Percentiles rank a stretch among this genome's conserved stretches.
These are phyloP conservation scores for Pisolithus tinctorius DNA, from an alignment of 768 basidiomycete genomes.

Conservation along the genomic window DNA sequence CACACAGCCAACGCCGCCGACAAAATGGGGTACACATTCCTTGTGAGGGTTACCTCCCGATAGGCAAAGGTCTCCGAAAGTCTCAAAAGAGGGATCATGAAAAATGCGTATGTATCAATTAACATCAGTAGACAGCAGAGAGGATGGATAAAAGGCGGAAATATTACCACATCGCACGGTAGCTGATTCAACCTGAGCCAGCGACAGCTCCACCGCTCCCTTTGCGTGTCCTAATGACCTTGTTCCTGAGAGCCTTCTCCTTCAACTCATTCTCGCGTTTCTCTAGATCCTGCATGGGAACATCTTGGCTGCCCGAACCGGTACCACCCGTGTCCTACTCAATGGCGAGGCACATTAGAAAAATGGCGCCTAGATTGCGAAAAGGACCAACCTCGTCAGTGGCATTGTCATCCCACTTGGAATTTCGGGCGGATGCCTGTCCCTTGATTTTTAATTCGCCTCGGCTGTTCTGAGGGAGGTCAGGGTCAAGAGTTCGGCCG, in stretches of 20 bases:
- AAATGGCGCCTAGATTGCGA: neutral
- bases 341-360: slow-evolving; percentile 9
- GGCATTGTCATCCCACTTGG: slow-evolving; percentile 46
- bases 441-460: slow-evolving; percentile 74
- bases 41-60: neutral
- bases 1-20: neutral
- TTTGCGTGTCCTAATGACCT: slow-evolving; percentile 70
- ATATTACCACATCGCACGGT: slow-evolving; percentile 13
- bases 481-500: slow-evolving; percentile 19
- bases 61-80: neutral
- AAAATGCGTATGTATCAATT: neutral
- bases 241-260: slow-evolving; percentile 75
- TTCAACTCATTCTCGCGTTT: slow-evolving; percentile 74
- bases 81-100: neutral
- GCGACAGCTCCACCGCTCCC: slow-evolving; percentile 23
- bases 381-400: slow-evolving; percentile 15
- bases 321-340: slow-evolving; percentile 15
- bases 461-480: slow-evolving; percentile 25
- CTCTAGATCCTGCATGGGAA: slow-evolving; percentile 44
- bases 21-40: neutral
- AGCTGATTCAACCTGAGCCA: slow-evolving; percentile 15
- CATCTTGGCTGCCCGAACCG: neutral
- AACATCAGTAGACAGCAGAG: slow-evolving; percentile 16
- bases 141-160: slow-evolving; percentile 9
- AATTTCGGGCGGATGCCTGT: slow-evolving; percentile 46